A percentile compares a stretch with the other conserved stretches of the same genome.
Evolutionary conservation across 306 rosid genomes (phyloP).

Genomic region (Cyamopsis tetragonoloba): DNA sequence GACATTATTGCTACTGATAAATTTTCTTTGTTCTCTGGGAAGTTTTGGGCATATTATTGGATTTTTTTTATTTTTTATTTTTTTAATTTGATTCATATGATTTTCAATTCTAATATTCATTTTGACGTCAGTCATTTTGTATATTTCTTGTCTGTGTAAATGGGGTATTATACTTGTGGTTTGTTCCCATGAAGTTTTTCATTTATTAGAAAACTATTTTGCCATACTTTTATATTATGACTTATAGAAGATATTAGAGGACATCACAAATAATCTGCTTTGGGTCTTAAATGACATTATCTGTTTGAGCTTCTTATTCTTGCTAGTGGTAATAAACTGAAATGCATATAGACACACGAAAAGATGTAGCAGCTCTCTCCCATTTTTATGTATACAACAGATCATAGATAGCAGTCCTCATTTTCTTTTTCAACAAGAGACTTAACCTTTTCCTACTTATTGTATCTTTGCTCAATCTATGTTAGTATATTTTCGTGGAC

Average conservation of each 20-base stretch:
- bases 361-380: neutral
- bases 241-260: neutral
- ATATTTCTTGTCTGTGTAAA: neutral
- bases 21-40: neutral
- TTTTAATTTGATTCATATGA: neutral
- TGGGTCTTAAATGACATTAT: neutral
- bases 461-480: neutral
- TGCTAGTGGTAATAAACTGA: neutral
- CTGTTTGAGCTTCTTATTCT: neutral
- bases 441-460: neutral
- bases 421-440: neutral
- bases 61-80: neutral
- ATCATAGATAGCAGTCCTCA: neutral
- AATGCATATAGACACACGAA: neutral
- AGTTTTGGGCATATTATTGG: neutral
- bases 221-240: neutral
- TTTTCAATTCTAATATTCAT: neutral
- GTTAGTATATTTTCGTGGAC: neutral
- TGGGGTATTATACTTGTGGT: neutral
- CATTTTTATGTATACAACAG: neutral
- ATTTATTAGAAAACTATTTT: neutral
- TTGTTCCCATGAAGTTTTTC: neutral
- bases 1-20: neutral
- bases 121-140: neutral
- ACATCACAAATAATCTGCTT: neutral